Evolutionary conservation across 441 rosid species (phyloP), one percentile per base, ranked within the genome.

Genomic region (Pelargonium exstipulatum): DNA sequence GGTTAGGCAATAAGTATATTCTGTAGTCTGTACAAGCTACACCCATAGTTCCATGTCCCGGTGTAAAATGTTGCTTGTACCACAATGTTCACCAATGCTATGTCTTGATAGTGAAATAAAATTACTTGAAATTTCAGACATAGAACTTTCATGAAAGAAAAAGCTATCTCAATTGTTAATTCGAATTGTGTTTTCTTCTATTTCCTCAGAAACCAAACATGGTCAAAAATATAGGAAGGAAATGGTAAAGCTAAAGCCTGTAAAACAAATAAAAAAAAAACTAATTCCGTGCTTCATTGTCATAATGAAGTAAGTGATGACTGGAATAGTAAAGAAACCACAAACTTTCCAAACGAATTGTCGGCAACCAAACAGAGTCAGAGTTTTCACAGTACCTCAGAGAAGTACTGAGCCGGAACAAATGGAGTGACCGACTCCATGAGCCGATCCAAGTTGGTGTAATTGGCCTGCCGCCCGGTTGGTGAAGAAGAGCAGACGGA

Each of bases 381-480:
- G 0, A 37, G 17, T 12, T 43, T 51, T 17, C 51, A 64, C 18
- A 65, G 12, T 58, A 82, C 85, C 85, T 82, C 80, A 18, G 79
- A 57, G 37, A 32, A 67, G 75, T 66, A 64, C 63, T 60, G 83
- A 71, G 68, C 80, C 65, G 70, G 73, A 64, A 79, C 83, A 40
- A 66, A 71, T 46, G 85, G 85, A 42, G 79, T 79, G 62, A 82
- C 83, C 22, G 85, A 71, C 20, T 82, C 73, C 61, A 82, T 66
- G 12, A 82, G 83, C 71, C 85, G 79, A 73, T 79, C 83, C 80
- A 82, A 79, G 69, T 82, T 77, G 37, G 81, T 74, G 68, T 64
- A 63, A 51, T 46, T 67, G 13, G 61, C 71, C 60, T 22, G 61
- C 63, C 26, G 61, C 61, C 20, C n/a, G 42, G 64, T 60, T 18